Evolutionary conservation across 306 rosid genomes (phyloP), one percentile per base, ranked within the genome.

Genomic region (Abrus pulchellus): DNA sequence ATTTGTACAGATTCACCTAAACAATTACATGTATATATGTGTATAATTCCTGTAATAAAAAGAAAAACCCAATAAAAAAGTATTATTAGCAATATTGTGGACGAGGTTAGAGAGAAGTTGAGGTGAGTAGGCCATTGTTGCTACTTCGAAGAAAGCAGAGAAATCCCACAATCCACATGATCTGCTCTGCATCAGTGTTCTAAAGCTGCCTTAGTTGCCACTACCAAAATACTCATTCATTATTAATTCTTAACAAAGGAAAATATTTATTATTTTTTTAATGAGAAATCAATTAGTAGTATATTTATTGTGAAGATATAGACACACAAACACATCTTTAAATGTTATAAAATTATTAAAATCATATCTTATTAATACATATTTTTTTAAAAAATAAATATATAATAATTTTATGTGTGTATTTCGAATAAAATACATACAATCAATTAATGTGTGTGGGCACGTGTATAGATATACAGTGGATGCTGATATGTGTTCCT

Each of bases 41-140:
- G 63, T 8, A 28, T 30, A 56, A 10, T 56, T 56, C 11, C 36
- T 27, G 3, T 30, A 28, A 56, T 28, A 36, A 5, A 30, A 60
- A 29, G 14, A 11, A 60, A 59, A 32, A 10, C 4, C 1, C 32
- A 60, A 60, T 30, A 29, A 29, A 59, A 11, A 79, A 47, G 68
- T 68, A 4, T 56, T 79, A 69, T 56, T 33, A 14, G 40, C 44
- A 69, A 56, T 12, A 34, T 20, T 70, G 20, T 63, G 34, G 71
- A 79, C 62, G 77, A 70, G 83, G 71, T 41, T 32, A 79, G 72
- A 57, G 60, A 36, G 40, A 75, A 75, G 77, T 48, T 47, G 62
- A 34, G 30, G 44, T 10, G 6, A 67, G 82, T 78, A 79, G 83
- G 83, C 63, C 83, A 79, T 69, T 69, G 71, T 48, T 79, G 63